A percentile compares a stretch with the other conserved stretches of the same genome.
Conservation (phyloP, 306 rosid species). For the Abrus precatorius region DNA sequence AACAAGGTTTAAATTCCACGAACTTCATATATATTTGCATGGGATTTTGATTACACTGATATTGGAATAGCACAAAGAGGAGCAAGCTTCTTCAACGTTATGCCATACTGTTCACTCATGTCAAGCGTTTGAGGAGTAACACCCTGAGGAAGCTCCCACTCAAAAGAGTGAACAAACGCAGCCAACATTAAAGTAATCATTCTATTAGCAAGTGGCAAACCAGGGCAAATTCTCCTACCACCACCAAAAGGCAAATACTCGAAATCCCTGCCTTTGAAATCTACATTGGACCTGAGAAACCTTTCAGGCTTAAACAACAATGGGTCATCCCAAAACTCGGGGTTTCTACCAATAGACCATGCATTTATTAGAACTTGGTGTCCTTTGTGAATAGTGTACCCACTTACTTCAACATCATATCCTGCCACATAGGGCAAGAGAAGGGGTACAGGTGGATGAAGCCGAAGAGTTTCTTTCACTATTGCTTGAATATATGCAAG, state of each 20-base stretch:
- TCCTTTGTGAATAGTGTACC: conserved; percentile 58
- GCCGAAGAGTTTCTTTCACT: conserved; percentile 68
- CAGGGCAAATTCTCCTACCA: conserved; percentile 77
- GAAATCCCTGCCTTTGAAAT: conserved; percentile 65
- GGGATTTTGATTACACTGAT: not conserved
- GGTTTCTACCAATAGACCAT: conserved; percentile 70
- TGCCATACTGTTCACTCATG: conserved; percentile 67
- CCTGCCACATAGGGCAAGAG: conserved; percentile 67
- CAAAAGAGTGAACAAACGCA: conserved; percentile 58
- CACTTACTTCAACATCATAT: conserved; percentile 48
- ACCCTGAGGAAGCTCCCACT: conserved; percentile 67
- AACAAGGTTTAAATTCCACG: not conserved
- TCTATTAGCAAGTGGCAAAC: conserved; percentile 61
- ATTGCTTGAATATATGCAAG: conserved; percentile 65
- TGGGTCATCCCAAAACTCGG: conserved; percentile 55
- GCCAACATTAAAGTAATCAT: conserved; percentile 66
- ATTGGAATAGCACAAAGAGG: conserved; percentile 62
- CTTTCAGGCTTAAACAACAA: conserved; percentile 61
- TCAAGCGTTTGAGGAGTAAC: conserved; percentile 52
- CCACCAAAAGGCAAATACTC: conserved; percentile 69
- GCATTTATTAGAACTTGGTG: conserved; percentile 62
- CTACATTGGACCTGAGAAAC: conserved; percentile 47
- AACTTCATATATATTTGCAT: not conserved
- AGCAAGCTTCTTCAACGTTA: conserved; percentile 64
- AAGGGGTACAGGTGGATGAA: conserved; percentile 69